These are phyloP conservation scores for Ogataea henricii DNA, from an alignment of 805 yeast species.

Conservation along the genomic window DNA sequence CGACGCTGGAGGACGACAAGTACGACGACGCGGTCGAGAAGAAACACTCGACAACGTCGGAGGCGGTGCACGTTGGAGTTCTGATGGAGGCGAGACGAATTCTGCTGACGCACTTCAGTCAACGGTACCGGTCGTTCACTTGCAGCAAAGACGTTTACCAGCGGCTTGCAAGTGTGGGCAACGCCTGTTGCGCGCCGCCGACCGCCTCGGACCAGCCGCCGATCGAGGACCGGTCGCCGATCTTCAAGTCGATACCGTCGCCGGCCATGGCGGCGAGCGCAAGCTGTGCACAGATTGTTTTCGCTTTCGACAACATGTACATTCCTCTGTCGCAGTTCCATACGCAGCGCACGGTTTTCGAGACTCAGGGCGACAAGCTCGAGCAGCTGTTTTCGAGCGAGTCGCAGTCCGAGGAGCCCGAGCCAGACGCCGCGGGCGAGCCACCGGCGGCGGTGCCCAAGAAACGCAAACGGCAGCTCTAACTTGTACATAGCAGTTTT, in stretches of 20 bases:
- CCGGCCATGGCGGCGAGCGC: slow-evolving; percentile 28
- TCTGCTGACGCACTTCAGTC: slow-evolving; percentile 89
- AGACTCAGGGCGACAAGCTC: slow-evolving; percentile 32
- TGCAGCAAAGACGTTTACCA: slow-evolving; percentile 29
- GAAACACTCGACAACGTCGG: slow-evolving; percentile 85
- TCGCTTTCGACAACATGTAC: slow-evolving; percentile 71
- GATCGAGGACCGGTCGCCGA: slow-evolving; percentile 26
- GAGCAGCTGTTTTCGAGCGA: slow-evolving; percentile 30
- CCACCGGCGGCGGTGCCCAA: too few relatives aligned
- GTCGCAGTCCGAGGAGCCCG: not conserved
- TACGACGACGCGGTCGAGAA: slow-evolving; percentile 77
- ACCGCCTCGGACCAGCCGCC: not conserved
- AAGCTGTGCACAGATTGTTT: slow-evolving; percentile 34
- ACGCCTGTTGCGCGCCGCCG: not conserved
- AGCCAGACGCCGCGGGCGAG: too few relatives aligned
- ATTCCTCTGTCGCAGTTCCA: slow-evolving; percentile 47
- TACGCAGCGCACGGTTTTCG: slow-evolving; percentile 30
- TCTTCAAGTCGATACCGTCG: slow-evolving; percentile 22
- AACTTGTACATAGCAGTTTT: too few relatives aligned
- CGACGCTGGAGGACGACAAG: slow-evolving; percentile 82
- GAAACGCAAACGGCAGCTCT: too few relatives aligned
- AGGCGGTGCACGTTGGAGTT: slow-evolving; percentile 72
- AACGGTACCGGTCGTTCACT: slow-evolving; percentile 68
- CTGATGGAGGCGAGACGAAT: slow-evolving; percentile 72
- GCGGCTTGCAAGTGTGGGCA: slow-evolving; percentile 22